Conservation (phyloP, 106 monocot species). For the Dioscorea zingiberensis region DNA sequence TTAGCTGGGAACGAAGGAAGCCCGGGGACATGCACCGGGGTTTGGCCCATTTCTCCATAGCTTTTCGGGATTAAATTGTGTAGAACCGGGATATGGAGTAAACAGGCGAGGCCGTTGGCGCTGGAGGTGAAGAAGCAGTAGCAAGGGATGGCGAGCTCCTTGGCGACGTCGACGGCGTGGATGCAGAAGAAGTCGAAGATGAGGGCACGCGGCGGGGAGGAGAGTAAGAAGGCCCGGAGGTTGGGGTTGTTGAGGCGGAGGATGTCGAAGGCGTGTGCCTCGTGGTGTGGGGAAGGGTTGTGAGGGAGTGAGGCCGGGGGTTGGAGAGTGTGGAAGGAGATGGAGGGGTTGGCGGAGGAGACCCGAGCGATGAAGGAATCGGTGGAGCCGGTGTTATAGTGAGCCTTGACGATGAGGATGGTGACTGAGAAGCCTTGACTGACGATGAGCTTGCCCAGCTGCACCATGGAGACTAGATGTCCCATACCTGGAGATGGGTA, state of each 20-base stretch:
- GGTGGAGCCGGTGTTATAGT: conserved; percentile 9
- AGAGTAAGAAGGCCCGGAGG: neutral
- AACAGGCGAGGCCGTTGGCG: neutral
- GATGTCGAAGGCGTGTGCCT: neutral
- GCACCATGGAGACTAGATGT: conserved; percentile 8
- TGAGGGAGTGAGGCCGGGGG: conserved; percentile 4
- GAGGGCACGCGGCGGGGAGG: neutral
- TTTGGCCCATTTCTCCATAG: neutral
- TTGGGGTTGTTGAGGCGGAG: conserved; percentile 6
- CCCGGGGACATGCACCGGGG: neutral
- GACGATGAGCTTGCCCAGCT: conserved; percentile 9
- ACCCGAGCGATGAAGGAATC: conserved; percentile 12
- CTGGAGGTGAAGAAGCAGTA: neutral
- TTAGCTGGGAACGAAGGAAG: conserved; percentile 8
- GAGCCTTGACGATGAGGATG: conserved; percentile 3
- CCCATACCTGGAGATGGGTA: conserved; percentile 11
- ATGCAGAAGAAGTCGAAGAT: neutral
- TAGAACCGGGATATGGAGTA: neutral
- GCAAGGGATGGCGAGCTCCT: neutral
- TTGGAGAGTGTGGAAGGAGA: conserved; percentile 18
- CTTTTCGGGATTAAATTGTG: neutral
- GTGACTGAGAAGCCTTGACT: conserved; percentile 7
- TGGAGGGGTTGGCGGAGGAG: conserved; percentile 1
- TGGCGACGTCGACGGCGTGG: neutral
- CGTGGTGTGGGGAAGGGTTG: neutral